A percentile compares a stretch with the other conserved stretches of the same genome.
Evolutionary conservation across 179 eudicot species (phyloP).

Genomic region (Nepenthes alata): DNA sequence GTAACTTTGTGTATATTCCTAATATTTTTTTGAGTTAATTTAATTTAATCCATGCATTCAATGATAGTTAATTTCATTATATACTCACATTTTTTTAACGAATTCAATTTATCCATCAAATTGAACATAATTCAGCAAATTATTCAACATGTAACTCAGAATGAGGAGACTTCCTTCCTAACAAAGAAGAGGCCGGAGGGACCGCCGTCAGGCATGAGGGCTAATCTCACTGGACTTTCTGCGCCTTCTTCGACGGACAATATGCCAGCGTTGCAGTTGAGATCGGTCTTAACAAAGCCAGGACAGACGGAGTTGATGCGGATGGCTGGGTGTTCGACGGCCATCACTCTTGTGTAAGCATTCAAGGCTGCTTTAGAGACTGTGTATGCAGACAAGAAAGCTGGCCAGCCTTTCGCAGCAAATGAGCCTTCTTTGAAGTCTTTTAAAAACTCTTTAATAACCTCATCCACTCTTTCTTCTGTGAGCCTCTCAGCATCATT

Average conservation of each 20-base stretch:
- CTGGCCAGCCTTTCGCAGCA: conserved; percentile 47
- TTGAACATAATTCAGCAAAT: no score
- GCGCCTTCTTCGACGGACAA: conserved; percentile 38
- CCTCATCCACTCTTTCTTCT: conserved; percentile 37
- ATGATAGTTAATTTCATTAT: no score
- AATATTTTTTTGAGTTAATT: no score
- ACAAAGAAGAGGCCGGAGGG: conserved; percentile 38
- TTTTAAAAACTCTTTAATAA: conserved; percentile 25
- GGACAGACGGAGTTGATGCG: conserved; percentile 46
- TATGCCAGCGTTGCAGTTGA: conserved; percentile 16
- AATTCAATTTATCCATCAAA: no score
- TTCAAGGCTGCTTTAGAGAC: conserved; percentile 50
- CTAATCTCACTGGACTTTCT: conserved; percentile 25
- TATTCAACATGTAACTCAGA: no score
- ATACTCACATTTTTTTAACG: no score
- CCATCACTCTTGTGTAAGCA: conserved; percentile 55
- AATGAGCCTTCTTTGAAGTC: conserved; percentile 33
- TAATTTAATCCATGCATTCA: no score
- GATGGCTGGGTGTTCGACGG: conserved; percentile 31
- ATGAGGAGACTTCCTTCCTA: conserved; percentile 11
- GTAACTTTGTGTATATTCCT: no score
- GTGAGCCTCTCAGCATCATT: conserved; percentile 30
- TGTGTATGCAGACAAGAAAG: conserved; percentile 22
- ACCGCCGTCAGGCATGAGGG: conserved; percentile 30
- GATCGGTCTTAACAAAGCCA: conserved; percentile 36